Evolutionary conservation across 1,284 basidiomycete species (phyloP), one percentile per base, ranked within the genome.

Genomic region (Phenoliferia sp.): DNA sequence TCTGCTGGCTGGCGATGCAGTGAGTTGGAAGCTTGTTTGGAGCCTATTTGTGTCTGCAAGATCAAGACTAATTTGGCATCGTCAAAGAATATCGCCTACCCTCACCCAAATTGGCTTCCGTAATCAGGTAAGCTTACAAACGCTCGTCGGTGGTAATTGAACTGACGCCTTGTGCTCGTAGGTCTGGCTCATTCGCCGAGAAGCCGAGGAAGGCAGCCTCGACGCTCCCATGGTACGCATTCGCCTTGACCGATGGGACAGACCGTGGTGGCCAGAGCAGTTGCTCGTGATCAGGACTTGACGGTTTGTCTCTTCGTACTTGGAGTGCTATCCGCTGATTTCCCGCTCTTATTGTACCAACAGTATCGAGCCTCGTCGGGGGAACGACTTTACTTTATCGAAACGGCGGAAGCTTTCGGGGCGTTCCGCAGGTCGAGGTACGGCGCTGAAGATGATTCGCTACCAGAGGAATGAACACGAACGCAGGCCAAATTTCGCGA

Each of bases 261-360:
- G 66, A 5, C 69, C 72, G 3, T 71, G 44, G 56, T 73, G 67
- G 67, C 72, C 72, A 1, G 72, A 73, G 33, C 65, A 67, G 31
- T 33, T 73, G 44, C 63, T 71, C 9, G 72, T 73, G 22, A 63
- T 73, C 17, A n/a, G 72, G 19, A 73, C 69, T 0, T 71, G 69
- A 19, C 29, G 26, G 10, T 15, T 6, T 22, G 1, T 33, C 31
- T 1, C 9, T 15, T 3, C 5, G 22, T 29, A n/a, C 12, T 1
- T 33, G 12, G 16, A 10, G 22, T 32, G 62, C 16, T 12, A 6
- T 33, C 4, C 12, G 3, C 22, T 64, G 32, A n/a, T 6, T 31
- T 26, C 36, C 32, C 10, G 6, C 17, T 28, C 32, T 26, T 50
- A 6, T 3, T 6, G 17, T 39, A 66, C 61, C 12, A 32, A 28